Evolutionary conservation across 2,329 filamentous ascomycete species (phyloP), one percentile per base, ranked within the genome.

Genomic region (Sarocladium brachiariae): DNA sequence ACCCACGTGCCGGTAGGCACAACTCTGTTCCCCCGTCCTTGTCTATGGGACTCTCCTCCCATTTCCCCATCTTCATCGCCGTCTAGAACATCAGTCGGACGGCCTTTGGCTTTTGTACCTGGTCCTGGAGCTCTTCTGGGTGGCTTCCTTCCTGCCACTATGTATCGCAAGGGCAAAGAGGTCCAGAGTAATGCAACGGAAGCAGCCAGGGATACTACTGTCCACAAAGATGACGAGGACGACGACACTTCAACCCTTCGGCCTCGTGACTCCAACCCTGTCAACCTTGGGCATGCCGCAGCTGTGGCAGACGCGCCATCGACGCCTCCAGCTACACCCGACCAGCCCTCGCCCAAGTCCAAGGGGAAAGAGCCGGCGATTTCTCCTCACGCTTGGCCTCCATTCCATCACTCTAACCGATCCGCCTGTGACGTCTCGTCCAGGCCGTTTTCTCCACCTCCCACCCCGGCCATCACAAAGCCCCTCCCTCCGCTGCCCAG

Each of bases 161-260:
- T 7, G 7, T 45, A 27, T 18, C 4, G 24, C 4, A 21, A 25
- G 16, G 10, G 39, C 4, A 8, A 45, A 4, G 24, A 25, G 24
- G 4, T 9, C n/a, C 39, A n/a, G 16, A 27, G 9, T 7, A 16
- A 10, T 9, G 7, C 37, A 6, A 7, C 37, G 23, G 37, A 41
- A 10, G 7, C 33, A 35, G 39, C 31, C 33, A 25, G 13, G 4
- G 13, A 3, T 11, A 23, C 18, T 25, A 6, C 11, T 47, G 25
- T 13, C 27, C 16, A 33, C 16, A n/a, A n/a, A n/a, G n/a, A n/a
- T n/a, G 43, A 47, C 16, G 43, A 47, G 6, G 43, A 47, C 43
- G 43, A 47, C 23, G 39, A 45, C 18, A 45, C 10, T 24, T 45
- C 39, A n/a, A 45, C 39, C 14, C 13, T 45, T 8, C 39, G 39